Conservation (phyloP, 1,139 yeast genomes). For the Candida sp. region DNA sequence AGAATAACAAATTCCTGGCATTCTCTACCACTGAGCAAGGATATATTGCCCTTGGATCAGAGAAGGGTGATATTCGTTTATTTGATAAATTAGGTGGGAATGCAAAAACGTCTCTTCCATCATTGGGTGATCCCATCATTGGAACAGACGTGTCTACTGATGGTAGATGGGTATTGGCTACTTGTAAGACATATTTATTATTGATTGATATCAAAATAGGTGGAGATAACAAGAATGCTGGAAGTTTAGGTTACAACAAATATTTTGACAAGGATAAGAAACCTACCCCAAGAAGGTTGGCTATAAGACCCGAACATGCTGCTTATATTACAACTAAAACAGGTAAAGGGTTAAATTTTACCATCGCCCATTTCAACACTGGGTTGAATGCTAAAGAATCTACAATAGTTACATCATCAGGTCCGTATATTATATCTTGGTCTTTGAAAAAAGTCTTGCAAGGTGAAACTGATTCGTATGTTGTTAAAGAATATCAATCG, state of each 20-base stretch:
- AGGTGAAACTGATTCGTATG: constrained; percentile 51
- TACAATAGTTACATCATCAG: constrained; percentile 70
- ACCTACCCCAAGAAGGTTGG: constrained; percentile 68
- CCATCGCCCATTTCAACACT: constrained; percentile 74
- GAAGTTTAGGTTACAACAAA: constrained; percentile 60
- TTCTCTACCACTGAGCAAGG: constrained; percentile 75
- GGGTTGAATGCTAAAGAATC: constrained; percentile 64
- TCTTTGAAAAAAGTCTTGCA: constrained; percentile 57
- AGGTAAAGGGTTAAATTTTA: constrained; percentile 48
- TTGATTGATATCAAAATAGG: constrained; percentile 65
- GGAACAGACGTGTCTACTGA: constrained; percentile 73
- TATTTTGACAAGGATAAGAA: constrained; percentile 63
- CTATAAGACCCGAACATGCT: constrained; percentile 69
- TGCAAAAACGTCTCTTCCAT: constrained; percentile 78
- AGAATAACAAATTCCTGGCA: constrained; percentile 56
- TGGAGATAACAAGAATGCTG: constrained; percentile 56
- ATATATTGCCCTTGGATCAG: constrained; percentile 70
- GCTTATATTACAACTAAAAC: constrained; percentile 58
- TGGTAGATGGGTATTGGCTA: constrained; percentile 80
- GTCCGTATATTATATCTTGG: constrained; percentile 84
- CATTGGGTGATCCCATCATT: constrained; percentile 70
- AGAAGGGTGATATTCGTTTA: constrained; percentile 71
- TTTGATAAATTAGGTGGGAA: constrained; percentile 68
- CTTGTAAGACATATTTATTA: constrained; percentile 68
- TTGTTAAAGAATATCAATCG: constrained; percentile 60